Evolutionary conservation across 2,329 filamentous ascomycete genomes (phyloP).

Genomic region (Falciphora oryzae): DNA sequence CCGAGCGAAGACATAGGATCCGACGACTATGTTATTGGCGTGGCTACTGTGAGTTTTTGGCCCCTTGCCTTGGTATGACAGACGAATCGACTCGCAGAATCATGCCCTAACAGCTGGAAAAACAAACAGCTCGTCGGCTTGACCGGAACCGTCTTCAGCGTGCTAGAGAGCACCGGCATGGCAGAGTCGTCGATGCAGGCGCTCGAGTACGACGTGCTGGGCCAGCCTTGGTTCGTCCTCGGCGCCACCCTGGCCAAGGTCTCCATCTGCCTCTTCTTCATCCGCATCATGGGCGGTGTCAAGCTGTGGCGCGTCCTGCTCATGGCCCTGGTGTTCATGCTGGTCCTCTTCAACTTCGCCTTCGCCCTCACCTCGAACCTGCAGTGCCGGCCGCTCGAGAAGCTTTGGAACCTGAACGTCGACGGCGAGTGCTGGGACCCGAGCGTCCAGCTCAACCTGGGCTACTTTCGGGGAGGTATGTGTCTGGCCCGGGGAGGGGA

Average conservation of each 20-base stretch:
- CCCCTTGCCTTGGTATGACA: too few relatives aligned
- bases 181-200: constrained; percentile 19
- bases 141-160: constrained; percentile 28
- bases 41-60: constrained; percentile 25
- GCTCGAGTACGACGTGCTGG: constrained; percentile 28
- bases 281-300: constrained; percentile 23
- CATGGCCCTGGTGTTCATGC: constrained; percentile 23
- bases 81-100: too few relatives aligned
- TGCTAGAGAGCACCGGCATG: constrained; percentile 26
- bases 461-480: constrained; percentile 27
- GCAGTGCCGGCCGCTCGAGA: constrained; percentile 32
- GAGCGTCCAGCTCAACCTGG: constrained; percentile 26
- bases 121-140: constrained; percentile 25
- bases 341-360: constrained; percentile 27
- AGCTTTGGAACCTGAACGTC: constrained; percentile 27
- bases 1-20: constrained; percentile 22
- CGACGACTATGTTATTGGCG: constrained; percentile 29
- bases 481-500: neutral
- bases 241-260: constrained; percentile 29
- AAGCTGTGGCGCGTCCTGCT: constrained; percentile 27
- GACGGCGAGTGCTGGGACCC: constrained; percentile 27
- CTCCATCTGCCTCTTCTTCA: constrained; percentile 31
- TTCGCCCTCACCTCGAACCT: constrained; percentile 28
- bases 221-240: constrained; percentile 31
- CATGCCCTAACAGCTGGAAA: neutral